These are phyloP conservation scores for Neonectria neomacrospora DNA, from an alignment of 2,329 filamentous ascomycete species.

Conservation along the genomic window DNA sequence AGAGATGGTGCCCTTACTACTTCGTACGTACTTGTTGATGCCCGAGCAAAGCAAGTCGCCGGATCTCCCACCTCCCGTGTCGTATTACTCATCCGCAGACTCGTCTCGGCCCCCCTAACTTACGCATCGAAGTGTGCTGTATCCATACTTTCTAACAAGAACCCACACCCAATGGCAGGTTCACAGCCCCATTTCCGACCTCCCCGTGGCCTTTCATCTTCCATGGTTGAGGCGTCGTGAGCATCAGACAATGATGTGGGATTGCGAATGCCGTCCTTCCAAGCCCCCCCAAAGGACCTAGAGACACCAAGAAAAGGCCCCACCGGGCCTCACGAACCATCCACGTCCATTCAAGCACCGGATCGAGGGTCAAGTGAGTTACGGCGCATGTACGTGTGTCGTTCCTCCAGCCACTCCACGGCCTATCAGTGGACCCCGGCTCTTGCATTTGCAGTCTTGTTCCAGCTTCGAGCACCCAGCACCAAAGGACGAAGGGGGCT, in stretches of 20 bases:
- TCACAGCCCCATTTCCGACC: conserved; percentile 22
- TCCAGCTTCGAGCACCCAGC: background rate
- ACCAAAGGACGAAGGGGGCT: conserved; percentile 1
- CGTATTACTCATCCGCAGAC: conserved; percentile 16
- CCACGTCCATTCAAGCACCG: conserved; percentile 33
- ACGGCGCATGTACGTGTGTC: conserved; percentile 46
- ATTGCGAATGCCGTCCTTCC: conserved; percentile 37
- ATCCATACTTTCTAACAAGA: conserved; percentile 5
- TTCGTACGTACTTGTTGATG: conserved; percentile 31
- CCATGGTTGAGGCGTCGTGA: conserved; percentile 34
- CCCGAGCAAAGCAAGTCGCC: conserved; percentile 35
- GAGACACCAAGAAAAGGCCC: conserved; percentile 24
- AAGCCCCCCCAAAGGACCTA: conserved; percentile 28
- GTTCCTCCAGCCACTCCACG: conserved; percentile 37
- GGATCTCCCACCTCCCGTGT: conserved; percentile 13
- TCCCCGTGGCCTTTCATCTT: conserved; percentile 37
- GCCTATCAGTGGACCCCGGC: conserved; percentile 33
- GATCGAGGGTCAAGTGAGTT: conserved; percentile 48
- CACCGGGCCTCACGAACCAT: conserved; percentile 34
- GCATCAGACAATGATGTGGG: conserved; percentile 38
- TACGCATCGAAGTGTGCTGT: background rate
- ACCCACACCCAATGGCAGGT: conserved; percentile 24
- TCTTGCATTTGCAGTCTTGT: conserved; percentile 13
- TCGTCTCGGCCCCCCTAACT: conserved; percentile 17
- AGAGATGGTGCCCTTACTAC: background rate